Evolutionary conservation across 148 eudicot genomes (phyloP), one percentile per base, ranked within the genome.

Genomic region (Spergularia marina): DNA sequence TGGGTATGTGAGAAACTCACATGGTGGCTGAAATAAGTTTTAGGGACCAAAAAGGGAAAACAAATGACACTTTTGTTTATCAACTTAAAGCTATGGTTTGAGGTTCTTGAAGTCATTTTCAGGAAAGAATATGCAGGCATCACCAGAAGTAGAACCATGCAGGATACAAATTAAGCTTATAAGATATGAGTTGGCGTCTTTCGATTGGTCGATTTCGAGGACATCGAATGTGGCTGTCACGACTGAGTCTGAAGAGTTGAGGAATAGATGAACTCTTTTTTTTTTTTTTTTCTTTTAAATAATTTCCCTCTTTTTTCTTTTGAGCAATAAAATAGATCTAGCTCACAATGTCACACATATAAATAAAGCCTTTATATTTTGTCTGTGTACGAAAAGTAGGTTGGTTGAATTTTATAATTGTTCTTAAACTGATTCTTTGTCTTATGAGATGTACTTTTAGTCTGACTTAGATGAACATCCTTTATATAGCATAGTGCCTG

Each of bases 181-280:
- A 68, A 58, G 57, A 67, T 25, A 75, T 80, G 87, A 84, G 81
- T 30, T 87, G 94, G 82, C 86, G 49, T 7, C 1, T 60, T 79
- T 39, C 66, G 66, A 84, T 88, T 89, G 86, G 91, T 57, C 41
- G 10, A 52, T 5, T 63, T 76, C 75, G 74, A 68, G 67, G 81
- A 73, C 84, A 78, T 80, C 36, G 70, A 72, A 85, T 81, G 84
- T 87, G 91, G 87, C 68, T 68, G 80, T 87, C 94, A 90, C 85
- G 86, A 89, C 75, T 76, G 25, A 39, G 68, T 80, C 74, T 44
- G 74, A 65, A 14, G 68, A 68, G 67, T 34, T 73, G 73, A 79
- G 65, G 74, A 34, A 25, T 25, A 53, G 39, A 52, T 72, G 52
- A 44, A 36, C 66, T 30, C 18, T 69, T 60, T 34, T 13, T 16